A percentile compares a stretch with the other conserved stretches of the same genome.
These are phyloP conservation scores for Diaporthe vaccinii DNA, from an alignment of 2,329 filamentous ascomycete genomes.

Conservation along the genomic window DNA sequence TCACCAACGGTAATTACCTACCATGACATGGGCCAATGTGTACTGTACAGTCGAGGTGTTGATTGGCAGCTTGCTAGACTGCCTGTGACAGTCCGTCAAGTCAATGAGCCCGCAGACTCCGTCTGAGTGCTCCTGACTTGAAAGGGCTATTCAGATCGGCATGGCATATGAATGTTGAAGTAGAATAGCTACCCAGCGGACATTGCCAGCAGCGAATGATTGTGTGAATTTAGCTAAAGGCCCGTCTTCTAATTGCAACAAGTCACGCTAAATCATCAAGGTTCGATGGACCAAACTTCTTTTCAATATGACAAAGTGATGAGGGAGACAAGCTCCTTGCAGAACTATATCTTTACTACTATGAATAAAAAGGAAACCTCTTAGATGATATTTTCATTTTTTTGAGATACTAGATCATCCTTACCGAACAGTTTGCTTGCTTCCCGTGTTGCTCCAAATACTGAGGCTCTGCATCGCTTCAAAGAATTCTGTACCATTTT, in stretches of 20 bases:
- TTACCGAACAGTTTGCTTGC: neutral
- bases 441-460: no score
- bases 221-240: neutral
- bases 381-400: no score
- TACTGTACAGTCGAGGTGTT: neutral
- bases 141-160: neutral
- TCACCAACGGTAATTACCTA: neutral
- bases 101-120: neutral
- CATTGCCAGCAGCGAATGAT: neutral
- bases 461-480: neutral
- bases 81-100: neutral
- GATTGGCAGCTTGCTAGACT: neutral
- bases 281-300: no score
- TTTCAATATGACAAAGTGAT: no score
- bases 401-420: neutral
- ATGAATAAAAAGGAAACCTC: no score
- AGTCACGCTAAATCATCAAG: neutral
- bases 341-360: no score
- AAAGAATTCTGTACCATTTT: neutral
- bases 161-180: neutral
- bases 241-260: neutral
- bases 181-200: neutral
- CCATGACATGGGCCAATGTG: neutral
- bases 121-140: neutral
- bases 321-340: no score